Evolutionary conservation across 352 stramenopile genomes (phyloP).

Genomic region (Aphanomyces euteiches): DNA sequence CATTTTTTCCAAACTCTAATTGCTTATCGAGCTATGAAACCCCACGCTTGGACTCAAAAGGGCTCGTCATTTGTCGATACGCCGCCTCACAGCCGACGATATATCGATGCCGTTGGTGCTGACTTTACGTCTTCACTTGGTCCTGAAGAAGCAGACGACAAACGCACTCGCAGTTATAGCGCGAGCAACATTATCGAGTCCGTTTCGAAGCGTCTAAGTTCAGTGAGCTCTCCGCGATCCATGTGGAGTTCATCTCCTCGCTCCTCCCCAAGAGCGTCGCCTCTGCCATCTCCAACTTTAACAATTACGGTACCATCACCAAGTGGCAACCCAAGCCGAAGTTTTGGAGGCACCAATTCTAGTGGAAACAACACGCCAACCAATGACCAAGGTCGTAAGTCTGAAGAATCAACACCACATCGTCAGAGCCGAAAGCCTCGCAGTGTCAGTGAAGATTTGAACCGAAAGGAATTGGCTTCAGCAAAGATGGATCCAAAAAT

Average conservation of each 20-base stretch:
- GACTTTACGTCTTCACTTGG: constrained; percentile 84
- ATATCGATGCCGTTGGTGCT: constrained; percentile 82
- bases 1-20: constrained; percentile 86
- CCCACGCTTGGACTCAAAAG: constrained; percentile 81
- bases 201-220: constrained; percentile 65
- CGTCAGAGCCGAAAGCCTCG: constrained; percentile 57
- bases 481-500: constrained; percentile 86
- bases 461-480: constrained; percentile 46
- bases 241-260: constrained; percentile 53
- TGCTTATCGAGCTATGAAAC: constrained; percentile 80
- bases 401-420: constrained; percentile 52
- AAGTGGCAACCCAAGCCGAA: constrained; percentile 41
- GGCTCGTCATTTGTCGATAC: constrained; percentile 84
- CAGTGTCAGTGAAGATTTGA: constrained; percentile 77
- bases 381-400: constrained; percentile 28
- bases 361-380: constrained; percentile 67
- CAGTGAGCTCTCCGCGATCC: constrained; percentile 25
- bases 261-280: constrained; percentile 63
- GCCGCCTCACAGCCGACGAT: constrained; percentile 72
- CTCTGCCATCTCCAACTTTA: constrained; percentile 53
- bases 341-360: constrained; percentile 53
- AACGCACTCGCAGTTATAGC: constrained; percentile 73
- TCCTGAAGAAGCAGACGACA: constrained; percentile 41
- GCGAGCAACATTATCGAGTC: constrained; percentile 81
- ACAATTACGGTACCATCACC: constrained; percentile 77